These are phyloP conservation scores for Trichoderma sp. DNA, from an alignment of 2,329 filamentous ascomycete species.

Conservation along the genomic window DNA sequence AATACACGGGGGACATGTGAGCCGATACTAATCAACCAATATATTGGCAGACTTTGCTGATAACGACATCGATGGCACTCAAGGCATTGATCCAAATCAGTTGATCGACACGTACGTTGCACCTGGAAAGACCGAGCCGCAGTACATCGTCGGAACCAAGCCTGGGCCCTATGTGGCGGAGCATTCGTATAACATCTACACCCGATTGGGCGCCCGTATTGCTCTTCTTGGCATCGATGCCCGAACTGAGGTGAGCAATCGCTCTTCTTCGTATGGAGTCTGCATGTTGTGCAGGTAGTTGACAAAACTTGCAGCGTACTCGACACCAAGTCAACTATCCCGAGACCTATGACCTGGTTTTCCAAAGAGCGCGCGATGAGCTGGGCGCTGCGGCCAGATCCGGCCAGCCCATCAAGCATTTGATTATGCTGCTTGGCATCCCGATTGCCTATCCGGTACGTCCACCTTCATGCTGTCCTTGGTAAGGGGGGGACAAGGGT, in stretches of 20 bases:
- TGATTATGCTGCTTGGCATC: constrained; percentile 84
- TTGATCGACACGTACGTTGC: constrained; percentile 71
- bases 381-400: constrained; percentile 63
- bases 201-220: constrained; percentile 76
- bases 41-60: constrained; percentile 11
- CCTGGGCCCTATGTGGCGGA: constrained; percentile 89
- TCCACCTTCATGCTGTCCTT: constrained; percentile 31
- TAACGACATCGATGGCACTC: constrained; percentile 34
- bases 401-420: constrained; percentile 78
- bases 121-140: constrained; percentile 54
- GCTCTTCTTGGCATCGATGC: constrained; percentile 89
- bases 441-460: constrained; percentile 77
- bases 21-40: neutral
- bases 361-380: constrained; percentile 70
- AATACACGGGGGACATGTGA: constrained; percentile 32
- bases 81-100: constrained; percentile 66
- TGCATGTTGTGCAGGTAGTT: neutral
- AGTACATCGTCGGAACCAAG: constrained; percentile 74
- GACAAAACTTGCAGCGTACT: constrained; percentile 57
- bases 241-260: constrained; percentile 67
- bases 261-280: neutral
- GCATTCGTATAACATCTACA: constrained; percentile 80
- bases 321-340: constrained; percentile 93
- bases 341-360: constrained; percentile 82
- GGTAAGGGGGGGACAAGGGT: too few relatives aligned